phyloP scores from a whole-genome alignment of 2,329 filamentous ascomycete species.

The Pseudocercospora musae region DNA sequence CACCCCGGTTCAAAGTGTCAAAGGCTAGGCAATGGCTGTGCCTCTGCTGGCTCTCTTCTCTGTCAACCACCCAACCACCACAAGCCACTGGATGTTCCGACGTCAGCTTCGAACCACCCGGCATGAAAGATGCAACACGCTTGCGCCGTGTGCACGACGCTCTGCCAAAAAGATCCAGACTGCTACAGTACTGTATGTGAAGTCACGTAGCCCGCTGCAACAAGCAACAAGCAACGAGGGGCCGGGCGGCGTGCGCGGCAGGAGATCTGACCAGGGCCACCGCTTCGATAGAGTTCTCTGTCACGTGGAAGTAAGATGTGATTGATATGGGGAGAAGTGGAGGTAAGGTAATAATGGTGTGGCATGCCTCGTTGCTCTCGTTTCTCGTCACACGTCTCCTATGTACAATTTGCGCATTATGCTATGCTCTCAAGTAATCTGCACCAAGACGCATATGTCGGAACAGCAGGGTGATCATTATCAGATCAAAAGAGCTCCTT shows the following conservation, averaged over 20 bases:
- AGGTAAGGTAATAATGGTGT: no score
- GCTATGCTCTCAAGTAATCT: not conserved
- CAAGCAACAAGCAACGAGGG: not conserved
- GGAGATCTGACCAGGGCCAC: not conserved
- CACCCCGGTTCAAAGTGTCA: not conserved
- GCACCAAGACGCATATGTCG: no score
- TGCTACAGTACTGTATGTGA: not conserved
- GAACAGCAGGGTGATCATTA: not conserved
- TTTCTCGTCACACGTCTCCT: not conserved
- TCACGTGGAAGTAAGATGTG: not conserved
- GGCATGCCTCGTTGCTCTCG: not conserved
- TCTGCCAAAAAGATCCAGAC: not conserved
- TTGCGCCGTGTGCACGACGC: not conserved
- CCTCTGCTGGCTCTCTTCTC: not conserved
- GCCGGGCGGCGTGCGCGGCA: not conserved
- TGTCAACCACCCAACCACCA: not conserved
- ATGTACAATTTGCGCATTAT: not conserved
- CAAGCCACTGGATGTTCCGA: not conserved
- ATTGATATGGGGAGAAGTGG: not conserved
- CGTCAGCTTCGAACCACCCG: not conserved
- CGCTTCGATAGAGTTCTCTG: not conserved
- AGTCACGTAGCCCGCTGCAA: not conserved
- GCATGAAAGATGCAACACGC: not conserved
- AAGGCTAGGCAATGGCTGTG: not conserved
- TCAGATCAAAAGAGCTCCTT: constrained; percentile 54